phyloP scores from a whole-genome alignment of 768 basidiomycete genomes.

The Suillus brevipes region DNA sequence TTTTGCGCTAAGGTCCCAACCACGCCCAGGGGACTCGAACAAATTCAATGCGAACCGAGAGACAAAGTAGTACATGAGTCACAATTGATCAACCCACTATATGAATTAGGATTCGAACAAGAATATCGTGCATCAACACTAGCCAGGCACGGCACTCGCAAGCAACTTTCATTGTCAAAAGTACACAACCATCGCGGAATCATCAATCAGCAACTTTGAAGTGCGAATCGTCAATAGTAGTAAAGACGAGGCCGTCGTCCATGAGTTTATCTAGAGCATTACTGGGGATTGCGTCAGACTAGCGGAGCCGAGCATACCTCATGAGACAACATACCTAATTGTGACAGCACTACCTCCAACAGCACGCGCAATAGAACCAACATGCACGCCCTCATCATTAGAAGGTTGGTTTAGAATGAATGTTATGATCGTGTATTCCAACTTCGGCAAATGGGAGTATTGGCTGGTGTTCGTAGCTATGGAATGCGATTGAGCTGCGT shows the following conservation, averaged over 20 bases:
- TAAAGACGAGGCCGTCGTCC: constrained; percentile 78
- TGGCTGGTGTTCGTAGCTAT: constrained; percentile 36
- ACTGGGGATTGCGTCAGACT: constrained; percentile 38
- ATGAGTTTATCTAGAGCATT: constrained; percentile 75
- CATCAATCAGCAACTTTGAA: constrained; percentile 53
- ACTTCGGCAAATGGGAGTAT: constrained; percentile 54
- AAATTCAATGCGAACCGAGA: no score
- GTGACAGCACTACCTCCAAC: constrained; percentile 56
- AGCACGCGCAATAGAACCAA: constrained; percentile 67
- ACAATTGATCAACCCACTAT: no score
- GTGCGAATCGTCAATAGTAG: constrained; percentile 82
- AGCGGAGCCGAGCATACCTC: neutral
- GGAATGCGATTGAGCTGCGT: constrained; percentile 37
- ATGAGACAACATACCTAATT: constrained; percentile 54
- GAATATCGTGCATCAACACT: neutral
- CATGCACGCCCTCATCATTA: constrained; percentile 68
- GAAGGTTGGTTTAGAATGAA: constrained; percentile 54
- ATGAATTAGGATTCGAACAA: neutral
- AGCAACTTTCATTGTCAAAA: neutral
- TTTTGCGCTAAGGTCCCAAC: no score
- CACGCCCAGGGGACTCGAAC: no score
- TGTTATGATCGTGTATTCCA: constrained; percentile 66
- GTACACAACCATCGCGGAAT: constrained; percentile 11
- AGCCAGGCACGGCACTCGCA: constrained; percentile 8
- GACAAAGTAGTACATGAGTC: no score